Evolutionary conservation across 148 eudicot species (phyloP), one percentile per base, ranked within the genome.

Genomic region (Rhododendron williamsianum): DNA sequence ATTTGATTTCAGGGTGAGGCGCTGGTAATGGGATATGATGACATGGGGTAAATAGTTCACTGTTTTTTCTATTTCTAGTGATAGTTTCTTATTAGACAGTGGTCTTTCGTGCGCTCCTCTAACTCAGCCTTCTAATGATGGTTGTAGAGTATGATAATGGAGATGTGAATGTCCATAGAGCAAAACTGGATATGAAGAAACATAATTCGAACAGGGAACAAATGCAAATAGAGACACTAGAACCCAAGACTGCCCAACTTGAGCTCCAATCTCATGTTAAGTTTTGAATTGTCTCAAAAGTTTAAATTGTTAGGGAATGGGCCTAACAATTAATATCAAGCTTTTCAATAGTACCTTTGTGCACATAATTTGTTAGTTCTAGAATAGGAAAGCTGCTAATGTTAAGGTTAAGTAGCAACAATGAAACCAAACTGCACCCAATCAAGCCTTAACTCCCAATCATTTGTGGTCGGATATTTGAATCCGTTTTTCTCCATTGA

Each of bases 1-100:
- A 81, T 83, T 83, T 86, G 30, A 71, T 90, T 89, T 87, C 95
- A 95, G 94, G 99, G 99, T 6, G 97, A 97, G 84, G 98, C 99
- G 80, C 89, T 97, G 54, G 98, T 97, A 63, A 94, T 97, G 99
- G 99, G 98, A 89, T 97, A 95, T 90, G 99, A 95, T 89, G 95
- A 94, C 81, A 95, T 97, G 99, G 98, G 98, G 95, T 96, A 88
- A 90, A 93, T 87, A 69, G 36, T 33, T 58, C n/a, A 38, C 38
- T 35, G 69, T 84, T 45, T 54, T 54, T 78, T 4, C 58, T 21
- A 36, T 72, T 45, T 36, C 30, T n/a, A 25, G n/a, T 10, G 36
- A 21, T 67, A 6, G 86, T 78, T 58, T 46, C 38, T 21, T 4
- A 78, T 7, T 54, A 82, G 54, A 41, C 38, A 56, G 0, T 65